Conservation (phyloP, 2,329 filamentous ascomycete species). For the Nothopassalora personata region DNA sequence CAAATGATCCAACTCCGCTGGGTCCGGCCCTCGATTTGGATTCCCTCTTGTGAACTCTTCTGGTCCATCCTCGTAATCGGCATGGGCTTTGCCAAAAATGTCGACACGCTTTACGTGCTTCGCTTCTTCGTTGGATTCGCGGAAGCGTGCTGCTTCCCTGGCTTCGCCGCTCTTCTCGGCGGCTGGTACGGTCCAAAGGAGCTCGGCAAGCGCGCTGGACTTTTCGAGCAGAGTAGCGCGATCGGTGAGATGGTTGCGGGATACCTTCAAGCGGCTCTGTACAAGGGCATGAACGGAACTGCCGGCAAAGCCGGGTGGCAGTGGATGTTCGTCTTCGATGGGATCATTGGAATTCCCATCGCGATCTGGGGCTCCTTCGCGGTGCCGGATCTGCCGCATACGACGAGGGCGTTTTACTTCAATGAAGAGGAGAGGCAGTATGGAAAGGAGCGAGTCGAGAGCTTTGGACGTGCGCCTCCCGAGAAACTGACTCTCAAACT, state of each 20-base stretch:
- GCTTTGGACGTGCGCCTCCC: conserved; percentile 4
- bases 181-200: conserved; percentile 48
- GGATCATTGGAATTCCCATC: conserved; percentile 50
- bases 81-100: conserved; percentile 14
- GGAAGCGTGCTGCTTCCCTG: conserved; percentile 12
- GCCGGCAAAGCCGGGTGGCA: conserved; percentile 41
- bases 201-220: conserved; percentile 47
- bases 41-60: conserved; percentile 9
- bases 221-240: conserved; percentile 47
- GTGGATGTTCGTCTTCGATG: conserved; percentile 49
- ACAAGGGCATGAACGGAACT: conserved; percentile 41
- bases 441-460: conserved; percentile 8
- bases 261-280: conserved; percentile 52
- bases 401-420: conserved; percentile 46
- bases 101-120: conserved; percentile 14
- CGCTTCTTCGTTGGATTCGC: conserved; percentile 13
- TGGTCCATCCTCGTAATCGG: conserved; percentile 12
- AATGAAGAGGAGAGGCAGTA: conserved; percentile 19
- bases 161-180: conserved; percentile 37
- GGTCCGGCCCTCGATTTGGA: conserved; percentile 9
- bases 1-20: conserved; percentile 9
- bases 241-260: conserved; percentile 47
- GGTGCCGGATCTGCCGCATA: conserved; percentile 48
- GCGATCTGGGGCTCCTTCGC: conserved; percentile 47
- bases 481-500: conserved; percentile 6